Evolutionary conservation across 192 early-diverging fungal species (phyloP), one percentile per base, ranked within the genome.

Genomic region (Spinellus fusiger): DNA sequence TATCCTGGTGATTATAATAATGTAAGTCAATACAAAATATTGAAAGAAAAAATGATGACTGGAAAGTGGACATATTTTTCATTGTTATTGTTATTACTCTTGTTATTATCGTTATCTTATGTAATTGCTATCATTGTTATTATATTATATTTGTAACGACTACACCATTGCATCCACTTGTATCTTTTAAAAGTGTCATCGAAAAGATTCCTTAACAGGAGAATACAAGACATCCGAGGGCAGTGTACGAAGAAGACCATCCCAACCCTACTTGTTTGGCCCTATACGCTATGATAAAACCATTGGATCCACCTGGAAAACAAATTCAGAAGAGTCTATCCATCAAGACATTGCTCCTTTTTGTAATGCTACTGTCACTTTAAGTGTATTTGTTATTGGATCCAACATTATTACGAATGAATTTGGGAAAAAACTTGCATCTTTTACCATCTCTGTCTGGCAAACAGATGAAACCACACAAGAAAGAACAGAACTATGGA

Each of bases 381-480:
- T 62, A 4, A 32, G 38, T 32, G 56, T 82, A 10, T 62, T 67
- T 8, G 70, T 78, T 1, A 54, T 73, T 13, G 80, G 75, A 22
- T 73, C 73, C 23, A 82, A 66, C 49, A 75, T 93, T 61, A 83
- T 80, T 67, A 77, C 80, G 10, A 89, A 89, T 70, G 84, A 89
- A 49, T 86, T 83, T 40, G 87, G 86, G 32, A 85, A 85, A 38
- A 89, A 92, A 55, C 75, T 89, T 25, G 50, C 86, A 7, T 72
- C 73, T 0, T 87, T 89, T 62, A 55, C 72, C 6, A 65, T 90
- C 12, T 71, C 73, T 0, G 66, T 88, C 18, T 33, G 48, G 1
- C 37, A 28, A 31, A 5, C 46, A 5, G 38, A 56, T 20, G 40
- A 22, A 12, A 23, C 16, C 0, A 26, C 49, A 4, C 29, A 58